These are phyloP conservation scores for Waltergamsia citrina DNA, from an alignment of 2,329 filamentous ascomycete species.

Conservation along the genomic window DNA sequence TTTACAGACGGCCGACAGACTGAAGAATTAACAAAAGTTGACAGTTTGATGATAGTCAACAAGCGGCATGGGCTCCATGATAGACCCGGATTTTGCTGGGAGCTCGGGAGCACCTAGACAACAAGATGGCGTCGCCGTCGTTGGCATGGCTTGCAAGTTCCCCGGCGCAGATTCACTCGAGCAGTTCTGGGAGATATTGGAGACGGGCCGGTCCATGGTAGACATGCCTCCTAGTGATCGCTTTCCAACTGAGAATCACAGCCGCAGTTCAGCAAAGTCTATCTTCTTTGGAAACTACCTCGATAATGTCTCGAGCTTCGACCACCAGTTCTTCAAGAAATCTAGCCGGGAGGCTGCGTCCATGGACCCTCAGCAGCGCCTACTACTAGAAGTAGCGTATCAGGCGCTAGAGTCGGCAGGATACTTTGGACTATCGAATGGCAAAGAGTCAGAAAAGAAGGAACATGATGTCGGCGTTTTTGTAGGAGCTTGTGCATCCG, in stretches of 20 bases:
- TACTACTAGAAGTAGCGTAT: conserved; percentile 54
- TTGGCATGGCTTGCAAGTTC: conserved; percentile 28
- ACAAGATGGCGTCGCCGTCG: conserved; percentile 18
- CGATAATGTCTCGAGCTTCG: conserved; percentile 54
- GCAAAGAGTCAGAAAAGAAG: conserved; percentile 27
- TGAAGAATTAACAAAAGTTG: too few species aligned
- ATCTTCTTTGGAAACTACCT: conserved; percentile 34
- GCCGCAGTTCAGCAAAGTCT: neutral
- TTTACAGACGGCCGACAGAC: too few species aligned
- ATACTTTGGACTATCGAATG: conserved; percentile 12
- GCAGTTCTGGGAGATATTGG: conserved; percentile 19
- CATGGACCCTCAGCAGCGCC: conserved; percentile 56
- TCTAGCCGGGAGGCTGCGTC: conserved; percentile 52
- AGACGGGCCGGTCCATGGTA: conserved; percentile 5
- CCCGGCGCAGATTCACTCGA: conserved; percentile 20
- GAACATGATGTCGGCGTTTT: conserved; percentile 3
- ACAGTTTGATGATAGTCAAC: too few species aligned
- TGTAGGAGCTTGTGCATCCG: conserved; percentile 3
- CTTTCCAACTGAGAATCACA: neutral
- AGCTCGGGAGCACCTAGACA: too few species aligned
- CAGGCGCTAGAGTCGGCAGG: conserved; percentile 58
- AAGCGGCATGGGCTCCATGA: too few species aligned
- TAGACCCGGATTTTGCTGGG: too few species aligned
- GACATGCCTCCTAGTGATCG: neutral
- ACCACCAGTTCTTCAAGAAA: conserved; percentile 63